These are phyloP conservation scores for Rhodotorula sp. DNA, from an alignment of 1,284 basidiomycete species.

Conservation along the genomic window DNA sequence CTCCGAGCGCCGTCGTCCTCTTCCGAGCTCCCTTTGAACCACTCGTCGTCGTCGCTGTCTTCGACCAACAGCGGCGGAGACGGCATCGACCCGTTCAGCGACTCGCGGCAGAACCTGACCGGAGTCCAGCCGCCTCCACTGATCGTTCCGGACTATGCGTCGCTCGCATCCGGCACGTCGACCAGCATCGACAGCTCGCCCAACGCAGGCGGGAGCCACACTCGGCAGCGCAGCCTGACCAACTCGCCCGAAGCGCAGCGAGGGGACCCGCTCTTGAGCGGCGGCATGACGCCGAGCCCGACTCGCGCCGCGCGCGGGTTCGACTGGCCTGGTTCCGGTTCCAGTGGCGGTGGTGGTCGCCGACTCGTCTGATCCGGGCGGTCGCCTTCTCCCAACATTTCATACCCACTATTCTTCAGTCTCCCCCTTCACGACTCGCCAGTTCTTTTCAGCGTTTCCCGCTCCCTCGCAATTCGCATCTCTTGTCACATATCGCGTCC, in stretches of 20 bases:
- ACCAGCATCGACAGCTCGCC: background rate
- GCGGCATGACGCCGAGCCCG: slow-evolving; percentile 6
- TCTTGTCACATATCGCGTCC: too few relatives aligned
- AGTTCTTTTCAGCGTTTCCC: too few relatives aligned
- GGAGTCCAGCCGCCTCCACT: background rate
- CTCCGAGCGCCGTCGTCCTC: slow-evolving; percentile 11
- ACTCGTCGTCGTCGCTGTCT: slow-evolving; percentile 18
- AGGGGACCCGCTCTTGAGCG: background rate
- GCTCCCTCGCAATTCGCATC: too few relatives aligned
- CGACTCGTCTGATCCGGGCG: background rate
- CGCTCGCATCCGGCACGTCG: slow-evolving; percentile 5
- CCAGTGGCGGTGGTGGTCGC: background rate
- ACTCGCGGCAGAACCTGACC: background rate
- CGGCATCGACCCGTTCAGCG: slow-evolving; percentile 11
- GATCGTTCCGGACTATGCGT: slow-evolving; percentile 6
- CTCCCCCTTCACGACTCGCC: background rate
- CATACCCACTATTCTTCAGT: background rate
- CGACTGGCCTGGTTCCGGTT: background rate
- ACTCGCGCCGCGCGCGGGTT: background rate
- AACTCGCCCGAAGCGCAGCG: background rate
- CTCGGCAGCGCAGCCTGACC: slow-evolving; percentile 8
- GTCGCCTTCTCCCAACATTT: background rate
- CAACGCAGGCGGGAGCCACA: background rate
- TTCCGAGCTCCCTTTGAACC: slow-evolving; percentile 5
- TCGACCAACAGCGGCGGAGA: background rate